Percentiles rank a stretch among this genome's conserved stretches.
Conservation (phyloP, 257 asterid genomes). For the Solanum virginianum region DNA sequence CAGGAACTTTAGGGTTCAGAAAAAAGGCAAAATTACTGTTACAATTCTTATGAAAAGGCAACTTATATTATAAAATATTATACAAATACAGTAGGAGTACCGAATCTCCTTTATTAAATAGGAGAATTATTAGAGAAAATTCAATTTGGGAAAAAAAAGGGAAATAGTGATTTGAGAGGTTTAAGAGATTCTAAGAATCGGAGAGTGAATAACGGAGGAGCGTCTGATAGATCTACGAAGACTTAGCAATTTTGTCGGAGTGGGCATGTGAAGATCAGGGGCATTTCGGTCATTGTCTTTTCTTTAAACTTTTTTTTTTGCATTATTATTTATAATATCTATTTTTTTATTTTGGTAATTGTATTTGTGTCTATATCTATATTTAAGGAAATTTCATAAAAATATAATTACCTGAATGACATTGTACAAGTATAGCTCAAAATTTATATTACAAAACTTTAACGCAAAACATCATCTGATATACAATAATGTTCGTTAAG, state of each 20-base stretch:
- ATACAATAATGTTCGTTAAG: not conserved
- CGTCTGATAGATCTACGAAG: not conserved
- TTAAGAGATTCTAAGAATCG: not conserved
- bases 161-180: not conserved
- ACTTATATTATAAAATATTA: not conserved
- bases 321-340: not conserved
- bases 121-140: not conserved
- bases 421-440: not conserved
- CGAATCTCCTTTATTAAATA: not conserved
- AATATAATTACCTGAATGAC: not conserved
- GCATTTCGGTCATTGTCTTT: not conserved
- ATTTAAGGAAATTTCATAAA: no score
- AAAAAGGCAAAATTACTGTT: not conserved
- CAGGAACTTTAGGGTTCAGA: constrained; percentile 3
- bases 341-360: no score
- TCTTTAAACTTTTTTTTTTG: not conserved
- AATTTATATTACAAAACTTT: no score
- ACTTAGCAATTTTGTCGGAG: not conserved
- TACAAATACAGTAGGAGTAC: not conserved
- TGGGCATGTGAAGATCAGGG: not conserved
- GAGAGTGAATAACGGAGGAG: not conserved
- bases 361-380: no score
- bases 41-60: not conserved
- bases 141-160: not conserved
- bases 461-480: not conserved